phyloP scores from a whole-genome alignment of 2,329 filamentous ascomycete species.

The Pseudogymnoascus sp. region DNA sequence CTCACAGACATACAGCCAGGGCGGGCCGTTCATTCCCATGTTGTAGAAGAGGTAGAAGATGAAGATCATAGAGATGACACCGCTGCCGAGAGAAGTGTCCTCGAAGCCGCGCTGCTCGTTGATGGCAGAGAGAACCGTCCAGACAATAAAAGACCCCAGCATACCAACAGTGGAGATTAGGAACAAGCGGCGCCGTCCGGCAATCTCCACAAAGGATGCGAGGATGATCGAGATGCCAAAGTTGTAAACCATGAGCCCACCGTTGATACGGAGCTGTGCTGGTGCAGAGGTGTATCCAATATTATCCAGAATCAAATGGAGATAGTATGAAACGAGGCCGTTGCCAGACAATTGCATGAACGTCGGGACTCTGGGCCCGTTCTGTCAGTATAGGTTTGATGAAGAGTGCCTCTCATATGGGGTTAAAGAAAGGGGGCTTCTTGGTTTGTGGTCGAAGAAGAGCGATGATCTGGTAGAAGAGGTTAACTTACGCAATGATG shows the following conservation, averaged over 20 bases:
- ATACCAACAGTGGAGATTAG: conserved; percentile 19
- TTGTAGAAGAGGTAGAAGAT: conserved; percentile 25
- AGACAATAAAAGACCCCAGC: conserved; percentile 29
- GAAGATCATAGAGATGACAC: conserved; percentile 32
- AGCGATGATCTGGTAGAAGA: no score
- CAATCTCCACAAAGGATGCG: conserved; percentile 19
- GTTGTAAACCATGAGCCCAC: conserved; percentile 19
- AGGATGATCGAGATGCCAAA: conserved; percentile 12
- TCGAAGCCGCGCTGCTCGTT: conserved; percentile 14
- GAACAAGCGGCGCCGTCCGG: conserved; percentile 20
- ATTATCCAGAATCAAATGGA: conserved; percentile 19
- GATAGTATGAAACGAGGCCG: conserved; percentile 21
- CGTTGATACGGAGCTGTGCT: conserved; percentile 21
- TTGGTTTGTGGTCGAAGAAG: no score
- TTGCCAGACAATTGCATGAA: conserved; percentile 19
- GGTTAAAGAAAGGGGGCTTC: no score
- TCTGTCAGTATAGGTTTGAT: no score
- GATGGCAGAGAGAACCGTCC: conserved; percentile 18
- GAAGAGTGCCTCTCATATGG: no score
- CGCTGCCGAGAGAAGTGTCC: conserved; percentile 23
- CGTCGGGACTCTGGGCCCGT: no score
- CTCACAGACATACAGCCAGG: not conserved
- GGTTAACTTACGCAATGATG: conserved; percentile 33
- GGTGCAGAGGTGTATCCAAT: conserved; percentile 19
- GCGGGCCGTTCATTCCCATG: not conserved